Base-by-base conservation (phyloP, 345 rosid genomes). In the Gossypium raimondii region DNA sequence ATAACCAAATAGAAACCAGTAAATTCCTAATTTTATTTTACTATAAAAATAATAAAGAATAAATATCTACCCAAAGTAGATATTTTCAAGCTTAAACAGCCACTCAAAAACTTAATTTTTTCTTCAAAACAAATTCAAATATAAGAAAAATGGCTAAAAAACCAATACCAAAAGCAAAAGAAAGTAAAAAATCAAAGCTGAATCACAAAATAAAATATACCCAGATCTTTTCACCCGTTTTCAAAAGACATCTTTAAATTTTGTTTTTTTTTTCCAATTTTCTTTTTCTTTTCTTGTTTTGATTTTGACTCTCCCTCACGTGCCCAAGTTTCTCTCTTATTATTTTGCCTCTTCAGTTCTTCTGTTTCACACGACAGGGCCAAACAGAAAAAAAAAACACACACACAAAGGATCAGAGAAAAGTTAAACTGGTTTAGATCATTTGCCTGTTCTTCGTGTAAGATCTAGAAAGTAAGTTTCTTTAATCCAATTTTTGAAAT, bases 391-490 rank as follows among this genome's bases (percentile, higher is more conserved):
- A 1, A 51, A 51, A 4, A 8, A 8, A 55, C 12, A 55, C 1
- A 2, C 14, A 51, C 38, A 47, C 7, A 51, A 4, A 51, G 11
- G 44, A 69, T 51, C 44, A 27, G 63, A 10, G 14, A 25, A 58
- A 10, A 27, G 16, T 56, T 20, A n/a, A 20, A 41, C 27, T 75
- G 66, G 72, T 53, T 61, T 61, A 60, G 67, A 69, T 77, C 38
- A 34, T 55, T 64, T 59, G 7, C 62, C 13, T 73, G 27, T 70
- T 43, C 24, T 18, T 62, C 65, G 55, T 50, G 2, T 60, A 78
- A 82, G 85, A 85, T 85, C 85, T 74, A 79, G 16, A 27, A 67
- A 81, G 81, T 80, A 57, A 76, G 78, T 18, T 76, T 67, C 11
- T 41, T 41, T 24, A 57, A 10, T 38, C 72, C 65, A 66, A 66